Evolutionary conservation across 441 rosid genomes (phyloP).

Genomic region (Biscutella laevigata): DNA sequence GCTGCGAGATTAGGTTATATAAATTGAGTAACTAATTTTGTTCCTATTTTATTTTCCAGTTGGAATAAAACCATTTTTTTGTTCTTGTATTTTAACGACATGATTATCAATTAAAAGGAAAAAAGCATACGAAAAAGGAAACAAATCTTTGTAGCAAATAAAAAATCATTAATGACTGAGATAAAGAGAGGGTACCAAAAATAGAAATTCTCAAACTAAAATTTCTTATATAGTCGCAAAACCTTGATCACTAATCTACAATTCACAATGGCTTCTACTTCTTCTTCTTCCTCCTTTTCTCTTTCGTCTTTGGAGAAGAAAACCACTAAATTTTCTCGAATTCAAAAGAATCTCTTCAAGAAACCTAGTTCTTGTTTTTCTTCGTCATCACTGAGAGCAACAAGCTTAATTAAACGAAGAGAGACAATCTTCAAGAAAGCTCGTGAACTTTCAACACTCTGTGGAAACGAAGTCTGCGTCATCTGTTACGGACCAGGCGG

Average conservation of each 20-base stretch:
- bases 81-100: neutral
- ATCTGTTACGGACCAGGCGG: constrained; percentile 20
- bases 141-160: neutral
- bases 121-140: neutral
- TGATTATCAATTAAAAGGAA: neutral
- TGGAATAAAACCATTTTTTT: constrained; percentile 9
- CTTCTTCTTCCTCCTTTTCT: constrained; percentile 7
- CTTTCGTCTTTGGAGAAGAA: constrained; percentile 1
- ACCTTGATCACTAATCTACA: constrained; percentile 3
- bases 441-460: constrained; percentile 19
- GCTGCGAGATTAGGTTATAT: constrained; percentile 13
- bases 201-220: neutral
- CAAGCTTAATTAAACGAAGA: constrained; percentile 10
- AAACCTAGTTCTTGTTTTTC: neutral
- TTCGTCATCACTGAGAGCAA: neutral
- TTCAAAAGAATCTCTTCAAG: neutral
- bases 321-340: neutral
- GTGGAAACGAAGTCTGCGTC: constrained; percentile 22
- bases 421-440: constrained; percentile 26
- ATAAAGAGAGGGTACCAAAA: neutral
- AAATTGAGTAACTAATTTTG: constrained; percentile 1
- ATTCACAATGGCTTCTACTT: constrained; percentile 4
- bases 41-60: neutral
- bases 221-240: neutral
- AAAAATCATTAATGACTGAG: neutral